Conservation (phyloP, 2,329 filamentous ascomycete genomes). For the Gyromitra esculenta region DNA sequence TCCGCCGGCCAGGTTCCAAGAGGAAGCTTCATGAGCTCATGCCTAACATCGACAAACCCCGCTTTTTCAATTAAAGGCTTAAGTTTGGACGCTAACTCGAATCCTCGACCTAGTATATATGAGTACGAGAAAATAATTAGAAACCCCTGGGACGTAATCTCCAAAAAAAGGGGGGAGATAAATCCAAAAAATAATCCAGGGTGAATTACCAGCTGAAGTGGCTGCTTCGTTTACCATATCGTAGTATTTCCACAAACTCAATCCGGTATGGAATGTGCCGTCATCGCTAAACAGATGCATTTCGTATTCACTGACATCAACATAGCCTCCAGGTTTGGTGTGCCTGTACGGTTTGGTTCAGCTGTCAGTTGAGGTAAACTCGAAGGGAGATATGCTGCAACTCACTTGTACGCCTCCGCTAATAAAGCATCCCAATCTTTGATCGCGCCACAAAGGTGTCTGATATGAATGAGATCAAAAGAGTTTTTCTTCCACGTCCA, state of each 20-base stretch:
- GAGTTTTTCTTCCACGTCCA: constrained; percentile 52
- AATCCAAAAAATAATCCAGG: background rate
- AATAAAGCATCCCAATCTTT: constrained; percentile 35
- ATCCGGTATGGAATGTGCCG: constrained; percentile 31
- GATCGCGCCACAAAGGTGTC: constrained; percentile 67
- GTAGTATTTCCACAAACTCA: constrained; percentile 35
- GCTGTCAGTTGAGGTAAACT: background rate
- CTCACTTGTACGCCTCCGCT: constrained; percentile 55
- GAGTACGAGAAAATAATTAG: background rate
- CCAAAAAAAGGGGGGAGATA: background rate
- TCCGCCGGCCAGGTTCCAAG: constrained; percentile 65
- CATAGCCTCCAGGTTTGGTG: constrained; percentile 52
- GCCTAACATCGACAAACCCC: constrained; percentile 62
- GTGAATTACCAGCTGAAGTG: constrained; percentile 17
- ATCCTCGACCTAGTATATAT: constrained; percentile 31
- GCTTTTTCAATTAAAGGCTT: constrained; percentile 58
- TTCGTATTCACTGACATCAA: constrained; percentile 49
- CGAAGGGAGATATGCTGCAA: constrained; percentile 46
- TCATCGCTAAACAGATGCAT: constrained; percentile 49
- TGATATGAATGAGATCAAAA: constrained; percentile 38
- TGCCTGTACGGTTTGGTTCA: constrained; percentile 20
- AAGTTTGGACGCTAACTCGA: constrained; percentile 1
- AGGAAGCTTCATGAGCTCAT: constrained; percentile 63
- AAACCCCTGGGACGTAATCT: background rate
- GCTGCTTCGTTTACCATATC: constrained; percentile 37